These are phyloP conservation scores for Carex cristatella DNA, from an alignment of 176 grass and related monocot species.

Conservation along the genomic window DNA sequence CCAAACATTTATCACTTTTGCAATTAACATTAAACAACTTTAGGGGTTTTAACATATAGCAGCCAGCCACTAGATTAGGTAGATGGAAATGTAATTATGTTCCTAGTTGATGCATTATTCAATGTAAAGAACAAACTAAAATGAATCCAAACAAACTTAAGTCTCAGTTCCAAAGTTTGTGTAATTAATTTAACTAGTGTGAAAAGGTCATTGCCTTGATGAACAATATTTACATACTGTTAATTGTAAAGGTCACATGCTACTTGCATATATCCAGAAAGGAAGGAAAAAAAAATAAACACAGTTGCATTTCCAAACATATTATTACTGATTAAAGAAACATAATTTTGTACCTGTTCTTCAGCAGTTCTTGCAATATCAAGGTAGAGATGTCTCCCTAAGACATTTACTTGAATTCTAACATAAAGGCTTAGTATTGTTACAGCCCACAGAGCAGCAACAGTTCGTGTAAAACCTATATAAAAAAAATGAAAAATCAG, in stretches of 20 bases:
- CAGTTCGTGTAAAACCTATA: slow-evolving; percentile 83
- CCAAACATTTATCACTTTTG: background rate
- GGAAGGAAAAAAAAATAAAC: no score
- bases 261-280: background rate
- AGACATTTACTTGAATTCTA: slow-evolving; percentile 92
- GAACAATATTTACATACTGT: background rate
- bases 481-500: background rate
- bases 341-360: slow-evolving; percentile 10
- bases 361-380: slow-evolving; percentile 67
- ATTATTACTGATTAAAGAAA: background rate
- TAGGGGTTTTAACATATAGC: background rate
- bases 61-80: background rate
- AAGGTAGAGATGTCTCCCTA: slow-evolving; percentile 92
- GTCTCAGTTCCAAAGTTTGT: background rate
- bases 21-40: background rate
- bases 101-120: background rate
- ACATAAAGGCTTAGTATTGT: slow-evolving; percentile 93
- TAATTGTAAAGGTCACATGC: background rate
- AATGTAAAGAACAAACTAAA: background rate
- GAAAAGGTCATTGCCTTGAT: background rate
- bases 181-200: background rate
- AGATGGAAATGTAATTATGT: background rate
- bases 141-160: background rate
- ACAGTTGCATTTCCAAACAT: background rate
- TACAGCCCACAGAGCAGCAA: slow-evolving; percentile 74